Conservation (phyloP, 116 monocot species). For the Zostera marina region DNA sequence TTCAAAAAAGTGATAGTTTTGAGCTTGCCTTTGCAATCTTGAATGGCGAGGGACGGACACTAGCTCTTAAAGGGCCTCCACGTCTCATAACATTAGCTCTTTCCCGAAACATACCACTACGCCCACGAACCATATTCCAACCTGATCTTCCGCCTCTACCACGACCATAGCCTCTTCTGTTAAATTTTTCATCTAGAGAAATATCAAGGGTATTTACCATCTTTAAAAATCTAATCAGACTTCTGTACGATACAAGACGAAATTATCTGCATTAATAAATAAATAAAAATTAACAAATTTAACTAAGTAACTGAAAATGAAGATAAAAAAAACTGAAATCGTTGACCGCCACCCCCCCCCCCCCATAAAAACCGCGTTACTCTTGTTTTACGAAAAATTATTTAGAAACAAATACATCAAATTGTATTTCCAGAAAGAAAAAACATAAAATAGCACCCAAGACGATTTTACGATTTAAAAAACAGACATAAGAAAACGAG, state of each 20-base stretch:
- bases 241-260: slow-evolving; percentile 1
- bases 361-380: too few species aligned
- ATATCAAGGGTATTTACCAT: slow-evolving; percentile 39
- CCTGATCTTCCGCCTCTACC: slow-evolving; percentile 28
- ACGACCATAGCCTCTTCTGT: slow-evolving; percentile 20
- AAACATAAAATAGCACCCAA: too few species aligned
- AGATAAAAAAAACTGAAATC: too few species aligned
- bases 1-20: slow-evolving; percentile 43
- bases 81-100: slow-evolving; percentile 33
- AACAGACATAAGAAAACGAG: too few species aligned
- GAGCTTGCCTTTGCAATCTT: slow-evolving; percentile 92
- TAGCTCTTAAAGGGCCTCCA: slow-evolving; percentile 54
- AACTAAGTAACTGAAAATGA: not conserved
- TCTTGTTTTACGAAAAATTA: too few species aligned
- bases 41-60: slow-evolving; percentile 39
- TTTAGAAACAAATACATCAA: too few species aligned
- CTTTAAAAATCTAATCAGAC: not conserved
- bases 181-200: slow-evolving; percentile 36
- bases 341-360: too few species aligned
- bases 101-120: slow-evolving; percentile 49
- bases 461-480: too few species aligned
- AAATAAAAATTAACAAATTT: not conserved
- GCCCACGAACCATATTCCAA: slow-evolving; percentile 26
- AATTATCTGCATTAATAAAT: not conserved
- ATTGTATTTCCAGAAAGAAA: too few species aligned